Evolutionary conservation across 73 alveolate genomes (phyloP), one percentile per base, ranked within the genome.

Genomic region (Chromera velia): DNA sequence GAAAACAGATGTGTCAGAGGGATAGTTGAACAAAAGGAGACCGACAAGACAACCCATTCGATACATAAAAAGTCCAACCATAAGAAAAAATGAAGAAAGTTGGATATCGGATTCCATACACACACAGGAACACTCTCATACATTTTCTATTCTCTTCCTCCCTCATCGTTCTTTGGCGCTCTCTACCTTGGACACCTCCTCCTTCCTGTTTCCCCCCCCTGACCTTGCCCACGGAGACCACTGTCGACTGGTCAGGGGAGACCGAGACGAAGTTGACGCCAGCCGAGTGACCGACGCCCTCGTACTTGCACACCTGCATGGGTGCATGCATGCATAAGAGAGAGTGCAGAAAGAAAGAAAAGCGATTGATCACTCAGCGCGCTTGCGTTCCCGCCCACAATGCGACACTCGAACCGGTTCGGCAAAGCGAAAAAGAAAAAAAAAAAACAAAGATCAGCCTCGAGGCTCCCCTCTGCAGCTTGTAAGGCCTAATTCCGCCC

Each of bases 241-340:
- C 64, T 69, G 75, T 80, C 73, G 70, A 76, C 74, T 90, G 96
- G 75, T 90, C 90, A 32, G 98, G 98, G 64, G 94, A 84, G 85
- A 92, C 82, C 33, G 93, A 93, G 46, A 82, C 90, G 72, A 88
- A 85, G 73, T 92, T 90, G 76, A 92, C 90, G 63, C 87, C 82
- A 66, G 94, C 95, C 33, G 93, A 83, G 83, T 93, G 98, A 1
- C 98, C 98, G 68, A 88, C 85, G 75, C 95, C 93, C 33, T 71
- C 67, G 81, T 80, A 78, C 80, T 79, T 79, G 85, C 89, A 87
- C 45, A 84, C 72, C 28, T 17, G 13, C 34, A 18, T 9, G 30
- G 13, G 0, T 17, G 1, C 30, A 64, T 26, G 33, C 34, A 26
- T n/a, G 28, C 33, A 30, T 26, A 1, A 6, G 32, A 18, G 71